These are phyloP conservation scores for Cajanus cajan DNA, from an alignment of 306 rosid genomes.

Conservation along the genomic window DNA sequence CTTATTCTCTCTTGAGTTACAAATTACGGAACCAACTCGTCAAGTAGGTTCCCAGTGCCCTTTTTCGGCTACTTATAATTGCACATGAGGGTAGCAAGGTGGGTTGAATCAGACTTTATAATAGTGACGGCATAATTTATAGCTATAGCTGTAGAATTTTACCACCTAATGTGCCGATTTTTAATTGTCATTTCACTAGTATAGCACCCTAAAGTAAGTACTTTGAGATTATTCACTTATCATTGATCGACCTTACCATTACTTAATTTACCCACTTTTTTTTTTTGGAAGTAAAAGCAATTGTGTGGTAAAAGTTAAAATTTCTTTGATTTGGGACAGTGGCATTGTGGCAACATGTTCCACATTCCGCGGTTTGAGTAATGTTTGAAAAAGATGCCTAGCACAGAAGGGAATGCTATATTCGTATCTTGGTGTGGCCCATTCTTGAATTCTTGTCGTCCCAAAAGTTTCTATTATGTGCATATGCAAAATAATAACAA, in stretches of 20 bases:
- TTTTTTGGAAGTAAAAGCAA: neutral
- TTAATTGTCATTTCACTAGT: conserved; percentile 12
- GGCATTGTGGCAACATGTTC: conserved; percentile 33
- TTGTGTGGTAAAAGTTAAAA: conserved; percentile 1
- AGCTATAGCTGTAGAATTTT: neutral
- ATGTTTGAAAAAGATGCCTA: conserved; percentile 42
- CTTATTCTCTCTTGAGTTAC: conserved; percentile 15
- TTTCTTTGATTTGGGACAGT: conserved; percentile 18
- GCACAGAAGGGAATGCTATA: conserved; percentile 43
- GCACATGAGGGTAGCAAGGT: neutral
- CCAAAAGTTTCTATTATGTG: conserved; percentile 17
- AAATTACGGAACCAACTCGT: neutral
- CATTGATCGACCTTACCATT: neutral
- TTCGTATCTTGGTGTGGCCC: conserved; percentile 54
- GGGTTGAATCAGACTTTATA: neutral
- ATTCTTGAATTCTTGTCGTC: conserved; percentile 78
- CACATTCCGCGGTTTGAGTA: conserved; percentile 36
- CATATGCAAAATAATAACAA: neutral
- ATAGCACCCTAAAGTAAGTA: neutral
- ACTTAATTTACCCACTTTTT: neutral
- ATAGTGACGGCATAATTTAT: neutral
- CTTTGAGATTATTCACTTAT: neutral
- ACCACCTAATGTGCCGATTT: neutral
- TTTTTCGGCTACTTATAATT: conserved; percentile 22
- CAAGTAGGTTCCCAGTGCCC: neutral